These are phyloP conservation scores for Calocybe indica DNA, from an alignment of 768 basidiomycete genomes.

Conservation along the genomic window DNA sequence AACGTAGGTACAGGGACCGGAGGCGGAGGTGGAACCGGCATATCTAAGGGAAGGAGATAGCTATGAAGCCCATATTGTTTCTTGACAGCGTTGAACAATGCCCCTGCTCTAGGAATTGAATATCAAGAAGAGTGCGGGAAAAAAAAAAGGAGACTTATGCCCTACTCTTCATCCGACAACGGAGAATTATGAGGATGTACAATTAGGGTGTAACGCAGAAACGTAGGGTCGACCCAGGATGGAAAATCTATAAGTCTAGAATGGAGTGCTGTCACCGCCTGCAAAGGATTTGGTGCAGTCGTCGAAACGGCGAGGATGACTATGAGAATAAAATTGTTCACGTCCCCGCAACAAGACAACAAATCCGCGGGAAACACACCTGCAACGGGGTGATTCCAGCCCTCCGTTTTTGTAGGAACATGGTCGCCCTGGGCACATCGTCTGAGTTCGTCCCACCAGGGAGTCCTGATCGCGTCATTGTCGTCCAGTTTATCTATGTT, in stretches of 20 bases:
- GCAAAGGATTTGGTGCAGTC: slow-evolving; percentile 73
- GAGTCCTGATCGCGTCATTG: slow-evolving; percentile 41
- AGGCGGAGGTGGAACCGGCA: slow-evolving; percentile 58
- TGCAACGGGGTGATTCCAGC: slow-evolving; percentile 85
- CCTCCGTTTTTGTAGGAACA: slow-evolving; percentile 64
- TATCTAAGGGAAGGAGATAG: slow-evolving; percentile 57
- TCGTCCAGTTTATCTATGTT: slow-evolving; percentile 47
- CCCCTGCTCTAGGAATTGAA: slow-evolving; percentile 48
- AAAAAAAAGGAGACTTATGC: slow-evolving; percentile 10
- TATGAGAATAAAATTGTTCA: slow-evolving; percentile 23
- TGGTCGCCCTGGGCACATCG: slow-evolving; percentile 74
- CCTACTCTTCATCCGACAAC: slow-evolving; percentile 77
- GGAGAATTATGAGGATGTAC: slow-evolving; percentile 67
- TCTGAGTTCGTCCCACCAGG: slow-evolving; percentile 86
- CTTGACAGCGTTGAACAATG: slow-evolving; percentile 82
- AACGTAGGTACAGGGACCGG: slow-evolving; percentile 63
- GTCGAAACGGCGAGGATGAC: slow-evolving; percentile 83
- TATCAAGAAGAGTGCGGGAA: slow-evolving; percentile 1
- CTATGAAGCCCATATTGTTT: slow-evolving; percentile 80
- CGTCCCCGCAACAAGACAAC: slow-evolving; percentile 4
- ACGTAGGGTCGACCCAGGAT: slow-evolving; percentile 72
- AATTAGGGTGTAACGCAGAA: slow-evolving; percentile 70
- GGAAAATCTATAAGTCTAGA: slow-evolving; percentile 63
- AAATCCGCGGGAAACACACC: slow-evolving; percentile 40
- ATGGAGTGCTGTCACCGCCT: slow-evolving; percentile 73